Base-by-base conservation (phyloP, 805 yeast genomes). In the Ogataea polymorpha region DNA sequence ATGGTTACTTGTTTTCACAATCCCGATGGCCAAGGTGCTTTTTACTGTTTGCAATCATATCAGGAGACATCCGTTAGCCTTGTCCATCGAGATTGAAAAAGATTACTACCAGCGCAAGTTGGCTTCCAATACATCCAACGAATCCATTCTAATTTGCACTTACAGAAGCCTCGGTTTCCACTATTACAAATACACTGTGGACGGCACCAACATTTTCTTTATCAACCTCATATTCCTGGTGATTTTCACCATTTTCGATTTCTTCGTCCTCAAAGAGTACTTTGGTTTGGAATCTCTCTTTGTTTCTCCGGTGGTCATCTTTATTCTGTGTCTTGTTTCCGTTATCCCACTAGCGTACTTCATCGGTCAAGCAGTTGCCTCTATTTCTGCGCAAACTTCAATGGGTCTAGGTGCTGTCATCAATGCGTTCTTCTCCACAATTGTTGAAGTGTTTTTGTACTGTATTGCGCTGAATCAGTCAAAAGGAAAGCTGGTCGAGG, bases 341-440 rank as follows among this genome's bases (percentile, higher is more conserved):
- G 87, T 93, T 44, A 77, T 93, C 26, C 99, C 99, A 6, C 70
- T 93, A 50, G 98, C 99, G 0, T 91, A 93, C 59, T 93, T 89
- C 65, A 90, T 93, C 53, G 99, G 99, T 3, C 98, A 91, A 63
- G 98, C 98, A 5, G 99, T 93, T n/a, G 99, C 99, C 0, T 90
- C 98, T 2, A 93, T 93, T 44, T 86, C 96, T 6, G 98, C 99
- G 0, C 99, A 93, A 66, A 87, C 97, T 0, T 90, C 97, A 0
- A 93, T 93, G 99, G 97, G 98, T 21, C 80, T 93, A 45, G 98
- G 98, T 68, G 99, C 99, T 1, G 96, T 90, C 0, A 89, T 93
- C 54, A 93, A 93, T 62, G 99, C 99, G 0, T 91, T 93, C 56
- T 93, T 93, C 71, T 90, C 98, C 2, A 90, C 99, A 0, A 75